phyloP scores from a whole-genome alignment of 208 protist species.

The Novymonas esmeraldas region DNA sequence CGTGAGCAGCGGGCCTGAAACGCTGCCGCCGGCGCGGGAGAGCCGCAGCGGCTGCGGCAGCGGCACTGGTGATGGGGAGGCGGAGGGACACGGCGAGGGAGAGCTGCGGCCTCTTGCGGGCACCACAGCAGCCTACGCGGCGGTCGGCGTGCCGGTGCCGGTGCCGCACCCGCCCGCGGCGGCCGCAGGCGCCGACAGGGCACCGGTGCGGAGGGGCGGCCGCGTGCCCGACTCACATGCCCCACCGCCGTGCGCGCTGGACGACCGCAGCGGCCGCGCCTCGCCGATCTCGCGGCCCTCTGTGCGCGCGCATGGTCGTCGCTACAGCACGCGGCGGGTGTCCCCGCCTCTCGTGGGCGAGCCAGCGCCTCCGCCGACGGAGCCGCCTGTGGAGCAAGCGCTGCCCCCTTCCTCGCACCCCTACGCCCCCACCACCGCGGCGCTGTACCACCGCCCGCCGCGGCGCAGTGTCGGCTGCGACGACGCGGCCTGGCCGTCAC shows the following conservation, averaged over 20 bases:
- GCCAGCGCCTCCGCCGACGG: constrained; percentile 1
- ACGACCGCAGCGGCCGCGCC: too few species aligned
- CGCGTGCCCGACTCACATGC: too few species aligned
- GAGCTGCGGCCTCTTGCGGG: too few species aligned
- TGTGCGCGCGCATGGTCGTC: too few species aligned
- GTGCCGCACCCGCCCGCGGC: too few species aligned
- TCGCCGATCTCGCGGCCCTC: too few species aligned
- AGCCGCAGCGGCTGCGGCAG: neutral
- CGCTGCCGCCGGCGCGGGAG: neutral
- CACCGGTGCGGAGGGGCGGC: too few species aligned
- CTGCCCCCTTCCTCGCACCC: neutral
- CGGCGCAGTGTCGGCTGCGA: neutral
- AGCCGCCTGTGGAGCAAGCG: neutral
- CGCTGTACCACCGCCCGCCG: neutral
- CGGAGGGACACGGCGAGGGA: neutral
- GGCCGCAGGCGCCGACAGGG: too few species aligned
- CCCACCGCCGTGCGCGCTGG: too few species aligned
- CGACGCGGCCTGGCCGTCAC: neutral
- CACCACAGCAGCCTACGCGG: too few species aligned
- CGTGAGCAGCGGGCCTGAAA: constrained; percentile 1
- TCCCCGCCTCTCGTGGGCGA: neutral
- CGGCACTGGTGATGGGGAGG: neutral
- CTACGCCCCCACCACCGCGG: neutral
- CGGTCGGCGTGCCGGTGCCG: too few species aligned
- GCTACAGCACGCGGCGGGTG: too few species aligned